Base-by-base conservation (phyloP, 352 stramenopile genomes). In the Phytophthora niederhauseri region DNA sequence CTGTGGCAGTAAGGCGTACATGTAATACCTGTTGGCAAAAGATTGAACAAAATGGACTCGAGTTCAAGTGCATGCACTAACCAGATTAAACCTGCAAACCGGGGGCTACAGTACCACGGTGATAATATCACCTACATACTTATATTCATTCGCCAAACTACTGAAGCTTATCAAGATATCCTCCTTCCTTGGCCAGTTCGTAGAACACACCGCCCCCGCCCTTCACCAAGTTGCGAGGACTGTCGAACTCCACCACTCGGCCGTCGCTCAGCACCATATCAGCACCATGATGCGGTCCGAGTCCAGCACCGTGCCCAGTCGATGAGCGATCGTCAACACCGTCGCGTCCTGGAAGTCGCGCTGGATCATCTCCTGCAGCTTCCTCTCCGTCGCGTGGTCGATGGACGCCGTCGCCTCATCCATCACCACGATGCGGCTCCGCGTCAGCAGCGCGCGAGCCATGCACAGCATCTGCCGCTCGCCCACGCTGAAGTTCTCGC, bases 281-380 rank as follows among this genome's bases (percentile, higher is more conserved):
- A n/a, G n/a, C n/a, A n/a, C n/a, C n/a, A n/a, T n/a, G n/a, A n/a
- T n/a, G n/a, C n/a, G n/a, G 58, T 98, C 54, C 55, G 55, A 61
- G 55, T 52, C 55, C 55, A 61, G 36, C 55, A 61, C 55, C 55
- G 55, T 61, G 19, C 94, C 86, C 12, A 98, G 72, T n/a, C 95
- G 73, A 72, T 98, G 94, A 5, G 96, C 95, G 65, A 99, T 98
- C 2, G 95, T 98, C 8, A 99, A 68, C 17, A 97, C 81, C n/a
- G 94, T 99, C 14, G 84, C 82, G 36, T 90, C 78, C 7, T 57
- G 49, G 73, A 98, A 98, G 41, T 97, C 91, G 41, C 34, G 50
- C 43, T 53, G 59, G 57, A 66, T 66, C 36, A 66, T 66, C 36
- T 52, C 24, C 68, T 85, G 80, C 58, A 93, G 91, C 28, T 79